phyloP scores from a whole-genome alignment of 257 asterid species.

The Petunia secreta region DNA sequence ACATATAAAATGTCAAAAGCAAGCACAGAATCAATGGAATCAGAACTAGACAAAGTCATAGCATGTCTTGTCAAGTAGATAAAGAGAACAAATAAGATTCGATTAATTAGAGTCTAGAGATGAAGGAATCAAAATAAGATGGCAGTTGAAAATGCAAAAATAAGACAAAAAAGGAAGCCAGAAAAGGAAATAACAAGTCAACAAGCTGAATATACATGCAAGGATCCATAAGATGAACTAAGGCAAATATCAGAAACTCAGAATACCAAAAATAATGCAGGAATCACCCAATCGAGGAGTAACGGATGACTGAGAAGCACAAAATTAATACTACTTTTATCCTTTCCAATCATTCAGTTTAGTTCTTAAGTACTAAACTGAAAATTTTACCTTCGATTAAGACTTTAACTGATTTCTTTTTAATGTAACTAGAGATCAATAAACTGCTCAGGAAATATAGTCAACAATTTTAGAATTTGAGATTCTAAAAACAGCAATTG shows the following conservation, averaged over 20 bases:
- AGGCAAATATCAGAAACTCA: background rate
- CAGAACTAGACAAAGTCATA: background rate
- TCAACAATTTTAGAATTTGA: background rate
- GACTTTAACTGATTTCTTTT: background rate
- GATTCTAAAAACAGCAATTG: too few species aligned
- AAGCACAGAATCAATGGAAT: background rate
- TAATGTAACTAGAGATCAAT: background rate
- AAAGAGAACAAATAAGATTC: conserved; percentile 9
- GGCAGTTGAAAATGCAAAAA: background rate
- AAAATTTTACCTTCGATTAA: background rate
- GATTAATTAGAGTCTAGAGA: background rate
- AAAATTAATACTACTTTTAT: background rate
- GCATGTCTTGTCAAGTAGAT: background rate
- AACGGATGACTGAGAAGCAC: background rate
- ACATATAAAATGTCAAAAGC: background rate
- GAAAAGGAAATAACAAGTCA: background rate
- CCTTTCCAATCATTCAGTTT: background rate
- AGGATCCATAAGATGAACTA: conserved; percentile 7
- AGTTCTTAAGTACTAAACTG: conserved; percentile 6
- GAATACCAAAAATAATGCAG: background rate
- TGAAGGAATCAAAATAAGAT: conserved; percentile 8
- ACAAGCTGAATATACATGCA: background rate
- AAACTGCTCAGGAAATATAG: conserved; percentile 15
- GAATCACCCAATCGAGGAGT: background rate
- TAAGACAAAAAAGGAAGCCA: background rate